A percentile compares a stretch with the other conserved stretches of the same genome.
These are phyloP conservation scores for Triticum monococcum DNA, from an alignment of 176 grass and related monocot species.

Conservation along the genomic window DNA sequence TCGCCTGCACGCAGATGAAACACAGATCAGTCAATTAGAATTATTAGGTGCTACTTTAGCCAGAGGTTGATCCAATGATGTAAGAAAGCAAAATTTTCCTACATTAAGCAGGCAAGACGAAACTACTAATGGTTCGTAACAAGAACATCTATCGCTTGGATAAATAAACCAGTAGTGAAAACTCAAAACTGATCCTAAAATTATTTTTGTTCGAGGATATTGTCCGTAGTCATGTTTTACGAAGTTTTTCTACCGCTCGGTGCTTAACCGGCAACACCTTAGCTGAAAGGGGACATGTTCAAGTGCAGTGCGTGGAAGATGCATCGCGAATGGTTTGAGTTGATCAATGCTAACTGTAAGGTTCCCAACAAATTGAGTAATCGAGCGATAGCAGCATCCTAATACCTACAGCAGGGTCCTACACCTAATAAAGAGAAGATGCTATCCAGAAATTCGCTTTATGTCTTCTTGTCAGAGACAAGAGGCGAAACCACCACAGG, in stretches of 20 bases:
- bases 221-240: no score
- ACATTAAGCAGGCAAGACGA: neutral
- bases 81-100: neutral
- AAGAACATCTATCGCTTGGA: neutral
- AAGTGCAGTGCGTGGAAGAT: neutral
- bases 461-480: neutral
- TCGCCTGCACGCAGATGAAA: conserved; percentile 49
- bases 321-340: neutral
- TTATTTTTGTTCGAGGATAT: neutral
- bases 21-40: neutral
- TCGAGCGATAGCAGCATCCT: neutral
- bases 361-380: neutral
- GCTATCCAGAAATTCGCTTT: neutral
- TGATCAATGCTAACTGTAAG: neutral
- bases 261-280: no score
- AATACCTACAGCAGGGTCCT: neutral
- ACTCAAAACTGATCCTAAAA: neutral
- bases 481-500: neutral
- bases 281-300: no score
- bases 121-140: no score
- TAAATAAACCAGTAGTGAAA: neutral
- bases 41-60: no score
- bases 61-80: neutral
- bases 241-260: neutral
- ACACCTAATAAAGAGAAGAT: neutral